These are phyloP conservation scores for Leishmania braziliensis DNA, from an alignment of 208 protist species.

Conservation along the genomic window DNA sequence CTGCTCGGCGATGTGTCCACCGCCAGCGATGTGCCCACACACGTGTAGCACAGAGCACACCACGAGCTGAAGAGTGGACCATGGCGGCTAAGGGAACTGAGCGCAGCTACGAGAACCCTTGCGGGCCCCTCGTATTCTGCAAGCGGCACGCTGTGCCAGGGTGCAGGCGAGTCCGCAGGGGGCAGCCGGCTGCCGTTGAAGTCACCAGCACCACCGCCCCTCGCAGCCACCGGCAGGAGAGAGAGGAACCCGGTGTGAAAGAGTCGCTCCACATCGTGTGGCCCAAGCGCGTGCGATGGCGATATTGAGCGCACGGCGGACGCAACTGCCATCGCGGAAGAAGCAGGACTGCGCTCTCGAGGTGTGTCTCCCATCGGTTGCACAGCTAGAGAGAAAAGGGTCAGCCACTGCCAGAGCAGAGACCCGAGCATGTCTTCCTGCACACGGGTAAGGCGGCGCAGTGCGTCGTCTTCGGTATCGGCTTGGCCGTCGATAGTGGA, in stretches of 20 bases:
- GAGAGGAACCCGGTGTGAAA: conserved; percentile 11
- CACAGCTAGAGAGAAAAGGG: conserved; percentile 10
- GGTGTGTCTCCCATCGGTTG: background rate
- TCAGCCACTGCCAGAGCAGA: conserved; percentile 34
- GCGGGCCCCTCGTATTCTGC: background rate
- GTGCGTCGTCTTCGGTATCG: conserved; percentile 9
- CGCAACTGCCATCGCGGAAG: background rate
- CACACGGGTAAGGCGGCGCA: conserved; percentile 1
- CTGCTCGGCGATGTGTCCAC: background rate
- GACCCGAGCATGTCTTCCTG: conserved; percentile 13
- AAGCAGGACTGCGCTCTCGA: too few relatives aligned
- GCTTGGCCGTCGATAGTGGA: background rate
- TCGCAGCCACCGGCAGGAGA: conserved; percentile 5
- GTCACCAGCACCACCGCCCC: background rate
- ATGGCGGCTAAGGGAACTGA: conserved; percentile 6
- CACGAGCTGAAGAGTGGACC: conserved; percentile 35
- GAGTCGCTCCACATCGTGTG: conserved; percentile 23
- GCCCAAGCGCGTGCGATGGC: background rate
- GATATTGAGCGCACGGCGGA: background rate
- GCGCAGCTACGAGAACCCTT: background rate
- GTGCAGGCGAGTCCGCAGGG: conserved; percentile 3
- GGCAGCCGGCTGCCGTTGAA: conserved; percentile 4
- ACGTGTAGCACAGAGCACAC: conserved; percentile 24
- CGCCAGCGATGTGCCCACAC: conserved; percentile 8
- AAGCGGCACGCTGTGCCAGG: conserved; percentile 15